Percentiles rank a stretch among this genome's conserved stretches.
These are phyloP conservation scores for Chenopodium berlandieri DNA, from an alignment of 148 eudicot genomes.

Conservation along the genomic window DNA sequence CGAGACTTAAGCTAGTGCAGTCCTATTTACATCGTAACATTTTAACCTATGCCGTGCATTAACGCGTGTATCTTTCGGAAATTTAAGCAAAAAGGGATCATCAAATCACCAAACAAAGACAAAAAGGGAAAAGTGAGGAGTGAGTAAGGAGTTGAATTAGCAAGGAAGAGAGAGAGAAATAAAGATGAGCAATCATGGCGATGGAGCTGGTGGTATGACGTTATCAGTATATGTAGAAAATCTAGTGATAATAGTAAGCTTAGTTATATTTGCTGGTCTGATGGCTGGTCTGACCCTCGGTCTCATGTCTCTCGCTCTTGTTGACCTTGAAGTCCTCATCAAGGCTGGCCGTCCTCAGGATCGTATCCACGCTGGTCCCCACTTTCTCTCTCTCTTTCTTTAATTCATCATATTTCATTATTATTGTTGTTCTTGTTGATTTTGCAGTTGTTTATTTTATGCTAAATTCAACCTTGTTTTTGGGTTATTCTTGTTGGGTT, in stretches of 20 bases:
- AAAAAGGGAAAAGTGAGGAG: too few species aligned
- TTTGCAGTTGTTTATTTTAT: background rate
- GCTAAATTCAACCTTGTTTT: background rate
- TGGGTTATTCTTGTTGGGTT: background rate
- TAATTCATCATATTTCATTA: background rate
- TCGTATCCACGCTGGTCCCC: conserved; percentile 66
- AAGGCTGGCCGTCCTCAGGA: conserved; percentile 82
- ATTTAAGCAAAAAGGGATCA: too few species aligned
- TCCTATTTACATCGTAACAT: too few species aligned
- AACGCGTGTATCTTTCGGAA: too few species aligned
- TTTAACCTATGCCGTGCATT: too few species aligned
- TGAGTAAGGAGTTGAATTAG: background rate
- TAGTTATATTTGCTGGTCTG: conserved; percentile 76
- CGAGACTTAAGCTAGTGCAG: too few species aligned
- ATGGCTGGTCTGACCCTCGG: conserved; percentile 97
- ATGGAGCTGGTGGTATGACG: conserved; percentile 41
- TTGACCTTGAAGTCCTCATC: conserved; percentile 95
- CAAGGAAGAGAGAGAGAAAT: conserved; percentile 4
- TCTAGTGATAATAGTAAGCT: conserved; percentile 40
- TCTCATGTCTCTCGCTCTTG: conserved; percentile 89
- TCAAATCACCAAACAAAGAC: too few species aligned
- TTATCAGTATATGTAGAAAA: conserved; percentile 45
- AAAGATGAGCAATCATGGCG: conserved; percentile 36
- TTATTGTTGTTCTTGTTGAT: background rate
- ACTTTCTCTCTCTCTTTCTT: background rate